Percentiles rank a stretch among this genome's conserved stretches.
phyloP scores from a whole-genome alignment of 2,329 filamentous ascomycete genomes.

The Fusarium coicis region DNA sequence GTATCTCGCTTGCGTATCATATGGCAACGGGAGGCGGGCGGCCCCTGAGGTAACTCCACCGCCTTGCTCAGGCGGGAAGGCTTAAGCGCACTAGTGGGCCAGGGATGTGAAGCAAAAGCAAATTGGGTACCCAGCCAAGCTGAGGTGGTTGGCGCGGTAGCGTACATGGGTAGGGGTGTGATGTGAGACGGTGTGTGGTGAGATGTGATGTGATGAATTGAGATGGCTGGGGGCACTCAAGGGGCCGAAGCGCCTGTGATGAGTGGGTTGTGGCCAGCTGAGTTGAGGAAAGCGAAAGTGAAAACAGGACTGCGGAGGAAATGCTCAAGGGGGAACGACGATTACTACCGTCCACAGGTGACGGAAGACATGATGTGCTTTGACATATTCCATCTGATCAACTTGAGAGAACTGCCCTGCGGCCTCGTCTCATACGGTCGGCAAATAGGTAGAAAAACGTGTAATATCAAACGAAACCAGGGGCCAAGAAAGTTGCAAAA shows the following conservation, averaged over 20 bases:
- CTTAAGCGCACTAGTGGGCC: slow-evolving; percentile 33
- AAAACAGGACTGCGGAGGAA: slow-evolving; percentile 1
- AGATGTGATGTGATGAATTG: slow-evolving; percentile 29
- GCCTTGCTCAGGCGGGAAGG: slow-evolving; percentile 41
- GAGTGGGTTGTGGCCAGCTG: slow-evolving; percentile 34
- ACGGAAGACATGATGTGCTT: slow-evolving; percentile 6
- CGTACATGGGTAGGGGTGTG: slow-evolving; percentile 31
- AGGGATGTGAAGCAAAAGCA: slow-evolving; percentile 38
- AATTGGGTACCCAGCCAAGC: slow-evolving; percentile 41
- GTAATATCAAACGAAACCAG: not conserved
- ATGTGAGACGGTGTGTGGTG: slow-evolving; percentile 26
- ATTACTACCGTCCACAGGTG: slow-evolving; percentile 21
- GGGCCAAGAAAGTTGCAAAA: slow-evolving; percentile 19
- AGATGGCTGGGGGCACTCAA: slow-evolving; percentile 36
- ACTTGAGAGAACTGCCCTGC: not conserved
- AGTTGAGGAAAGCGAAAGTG: slow-evolving; percentile 28
- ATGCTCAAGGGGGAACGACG: slow-evolving; percentile 30
- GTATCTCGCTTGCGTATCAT: slow-evolving; percentile 47
- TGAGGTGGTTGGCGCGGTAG: slow-evolving; percentile 35
- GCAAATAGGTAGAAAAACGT: not conserved
- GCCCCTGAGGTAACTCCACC: slow-evolving; percentile 43
- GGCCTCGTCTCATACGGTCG: not conserved
- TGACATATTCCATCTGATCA: slow-evolving; percentile 21
- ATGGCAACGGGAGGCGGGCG: slow-evolving; percentile 43
- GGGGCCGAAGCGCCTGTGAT: slow-evolving; percentile 37